Evolutionary conservation across 1,284 basidiomycete species (phyloP).

Genomic region (Fistulinella cinereoalba): DNA sequence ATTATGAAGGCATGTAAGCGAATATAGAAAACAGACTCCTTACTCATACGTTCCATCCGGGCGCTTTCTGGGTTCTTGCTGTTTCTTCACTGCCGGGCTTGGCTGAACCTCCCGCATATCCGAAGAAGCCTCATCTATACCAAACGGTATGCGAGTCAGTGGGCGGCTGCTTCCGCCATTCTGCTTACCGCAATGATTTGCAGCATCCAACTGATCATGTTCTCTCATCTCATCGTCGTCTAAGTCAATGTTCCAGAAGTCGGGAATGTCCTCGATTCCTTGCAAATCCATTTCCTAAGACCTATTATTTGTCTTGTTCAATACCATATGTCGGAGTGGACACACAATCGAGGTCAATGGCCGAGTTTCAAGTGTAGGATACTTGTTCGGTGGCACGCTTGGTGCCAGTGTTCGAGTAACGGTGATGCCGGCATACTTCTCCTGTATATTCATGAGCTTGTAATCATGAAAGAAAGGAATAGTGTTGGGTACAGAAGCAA

Average conservation of each 20-base stretch:
- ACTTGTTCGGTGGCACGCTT: slow-evolving; percentile 48
- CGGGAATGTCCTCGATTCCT: slow-evolving; percentile 61
- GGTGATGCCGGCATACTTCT: slow-evolving; percentile 62
- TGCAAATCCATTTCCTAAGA: slow-evolving; percentile 60
- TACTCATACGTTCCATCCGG: slow-evolving; percentile 57
- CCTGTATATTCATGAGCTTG: slow-evolving; percentile 43
- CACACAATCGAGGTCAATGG: slow-evolving; percentile 57
- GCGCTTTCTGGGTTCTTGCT: slow-evolving; percentile 29
- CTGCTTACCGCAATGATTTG: slow-evolving; percentile 9
- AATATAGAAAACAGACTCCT: slow-evolving; percentile 11
- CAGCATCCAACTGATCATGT: slow-evolving; percentile 3
- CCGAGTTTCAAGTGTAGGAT: slow-evolving; percentile 67
- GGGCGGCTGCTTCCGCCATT: not conserved
- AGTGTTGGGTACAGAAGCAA: slow-evolving; percentile 55
- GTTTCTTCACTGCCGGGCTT: slow-evolving; percentile 1
- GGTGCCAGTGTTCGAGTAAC: slow-evolving; percentile 56
- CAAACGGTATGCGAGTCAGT: slow-evolving; percentile 1
- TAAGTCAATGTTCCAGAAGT: slow-evolving; percentile 60
- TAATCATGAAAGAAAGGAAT: not conserved
- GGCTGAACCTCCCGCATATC: slow-evolving; percentile 1
- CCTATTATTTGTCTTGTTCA: slow-evolving; percentile 6
- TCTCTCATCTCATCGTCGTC: slow-evolving; percentile 30
- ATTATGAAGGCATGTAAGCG: not conserved
- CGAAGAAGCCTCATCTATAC: not conserved
- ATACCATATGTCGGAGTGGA: slow-evolving; percentile 1